Evolutionary conservation across 1,284 basidiomycete species (phyloP), one percentile per base, ranked within the genome.

Genomic region (Cerrena zonata): DNA sequence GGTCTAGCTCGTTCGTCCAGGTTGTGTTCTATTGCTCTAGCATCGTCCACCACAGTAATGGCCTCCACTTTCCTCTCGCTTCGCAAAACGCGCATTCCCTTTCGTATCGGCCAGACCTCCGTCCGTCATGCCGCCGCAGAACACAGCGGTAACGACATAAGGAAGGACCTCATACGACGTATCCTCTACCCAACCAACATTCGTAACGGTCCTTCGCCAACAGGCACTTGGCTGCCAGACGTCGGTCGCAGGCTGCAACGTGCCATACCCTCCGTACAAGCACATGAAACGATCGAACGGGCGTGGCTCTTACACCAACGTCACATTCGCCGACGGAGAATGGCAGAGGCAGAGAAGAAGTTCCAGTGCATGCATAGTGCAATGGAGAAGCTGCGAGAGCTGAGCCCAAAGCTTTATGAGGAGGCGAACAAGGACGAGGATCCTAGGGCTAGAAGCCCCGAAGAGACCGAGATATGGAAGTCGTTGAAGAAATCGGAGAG

Each of bases 261-360:
- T 48, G 87, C 89, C 10, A 82, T 94, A 50, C 89, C 89, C 12
- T 87, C 84, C 3, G 80, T 77, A 12, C 93, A 97, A 69, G 91
- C 91, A 0, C 92, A 98, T 72, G 84, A 92, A 59, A 98, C 94
- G 5, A 93, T 98, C 56, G 89, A 90, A 57, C 84, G 94, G 36
- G 94, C 94, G 2, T 98, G 89, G 89, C 72, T 86, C 49, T 77
- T 98, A 19, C 84, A 89, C 70, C 79, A 84, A 60, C 79, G 92
- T 30, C 83, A 89, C 60, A 60, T 83, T 51, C 79, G 92, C 44
- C 82, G 87, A 65, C 71, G 74, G 59, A 79, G 87, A 40, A 76
- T 83, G 30, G 77, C 73, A 40, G 85, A 87, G 61, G 64, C 90
- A 55, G 69, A 72, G 52, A 76, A 82, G 61, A 92, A 93, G 68